Evolutionary conservation across 176 grass and related monocot species (phyloP).

Genomic region (Rhynchospora pubera): DNA sequence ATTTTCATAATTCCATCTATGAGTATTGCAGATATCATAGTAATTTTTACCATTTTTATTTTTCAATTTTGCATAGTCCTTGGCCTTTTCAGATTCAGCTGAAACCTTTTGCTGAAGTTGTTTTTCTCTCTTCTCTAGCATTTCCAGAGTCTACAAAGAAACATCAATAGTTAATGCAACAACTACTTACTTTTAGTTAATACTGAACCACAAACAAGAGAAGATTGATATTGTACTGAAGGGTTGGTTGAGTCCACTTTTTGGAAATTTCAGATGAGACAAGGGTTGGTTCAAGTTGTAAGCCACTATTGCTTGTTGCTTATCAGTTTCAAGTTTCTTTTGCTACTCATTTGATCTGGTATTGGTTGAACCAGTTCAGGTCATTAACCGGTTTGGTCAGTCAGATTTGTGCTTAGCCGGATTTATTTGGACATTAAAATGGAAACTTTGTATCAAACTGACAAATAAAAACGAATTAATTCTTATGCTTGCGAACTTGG

Average conservation of each 20-base stretch:
- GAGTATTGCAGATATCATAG: neutral
- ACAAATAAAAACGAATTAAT: neutral
- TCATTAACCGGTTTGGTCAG: neutral
- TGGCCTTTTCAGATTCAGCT: constrained; percentile 50
- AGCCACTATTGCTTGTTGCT: too few species aligned
- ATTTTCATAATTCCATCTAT: neutral
- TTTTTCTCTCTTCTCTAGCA: constrained; percentile 56
- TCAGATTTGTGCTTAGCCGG: neutral
- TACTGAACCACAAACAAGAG: neutral
- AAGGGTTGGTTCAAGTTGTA: neutral
- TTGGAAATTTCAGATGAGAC: neutral
- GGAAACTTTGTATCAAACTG: neutral
- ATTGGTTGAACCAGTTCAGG: neutral
- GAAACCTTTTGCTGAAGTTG: constrained; percentile 58
- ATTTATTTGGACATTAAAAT: neutral
- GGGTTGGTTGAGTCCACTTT: neutral
- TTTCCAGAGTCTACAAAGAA: constrained; percentile 42
- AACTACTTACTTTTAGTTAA: too few species aligned
- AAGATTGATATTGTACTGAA: neutral
- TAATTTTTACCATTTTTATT: constrained; percentile 47
- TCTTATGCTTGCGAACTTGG: neutral
- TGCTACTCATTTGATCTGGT: neutral
- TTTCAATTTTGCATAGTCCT: constrained; percentile 60
- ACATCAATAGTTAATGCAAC: neutral
- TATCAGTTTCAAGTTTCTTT: neutral